phyloP scores from a whole-genome alignment of 2,329 filamentous ascomycete species.

The Fusarium nelsonii region DNA sequence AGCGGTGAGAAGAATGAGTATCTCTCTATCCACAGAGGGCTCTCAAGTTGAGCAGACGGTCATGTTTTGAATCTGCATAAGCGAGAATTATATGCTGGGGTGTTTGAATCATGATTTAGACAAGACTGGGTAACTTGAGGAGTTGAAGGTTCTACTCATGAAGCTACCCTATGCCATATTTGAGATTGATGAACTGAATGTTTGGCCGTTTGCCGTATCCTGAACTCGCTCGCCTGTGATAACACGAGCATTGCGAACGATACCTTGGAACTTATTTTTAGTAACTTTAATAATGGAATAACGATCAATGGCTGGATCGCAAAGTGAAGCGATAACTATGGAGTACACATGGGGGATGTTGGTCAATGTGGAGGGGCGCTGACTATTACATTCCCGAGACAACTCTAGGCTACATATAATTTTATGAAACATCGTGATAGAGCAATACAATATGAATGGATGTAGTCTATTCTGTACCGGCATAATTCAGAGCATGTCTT shows the following conservation, averaged over 20 bases:
- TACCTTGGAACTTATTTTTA: conserved; percentile 5
- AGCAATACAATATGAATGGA: not conserved
- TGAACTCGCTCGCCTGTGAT: conserved; percentile 12
- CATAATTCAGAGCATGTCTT: not conserved
- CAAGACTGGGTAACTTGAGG: not conserved
- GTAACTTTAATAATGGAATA: conserved; percentile 1
- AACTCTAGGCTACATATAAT: not conserved
- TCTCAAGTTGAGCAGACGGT: conserved; percentile 48
- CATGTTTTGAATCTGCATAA: conserved; percentile 57
- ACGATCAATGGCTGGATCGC: not conserved
- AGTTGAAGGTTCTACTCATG: not conserved
- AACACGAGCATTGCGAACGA: conserved; percentile 7
- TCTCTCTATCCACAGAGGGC: conserved; percentile 42
- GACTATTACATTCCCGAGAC: not conserved
- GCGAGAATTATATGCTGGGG: conserved; percentile 55
- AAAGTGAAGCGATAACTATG: not conserved
- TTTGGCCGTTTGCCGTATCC: not conserved
- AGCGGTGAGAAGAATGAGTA: conserved; percentile 48
- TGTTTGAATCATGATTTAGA: conserved; percentile 54
- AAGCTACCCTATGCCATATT: conserved; percentile 19
- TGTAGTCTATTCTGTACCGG: not conserved
- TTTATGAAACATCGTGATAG: not conserved
- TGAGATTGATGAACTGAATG: not conserved
- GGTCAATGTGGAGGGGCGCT: not conserved
- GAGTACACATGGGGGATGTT: not conserved